A percentile compares a stretch with the other conserved stretches of the same genome.
Evolutionary conservation across 2,329 filamentous ascomycete species (phyloP).

Genomic region (Ascochyta pisi): DNA sequence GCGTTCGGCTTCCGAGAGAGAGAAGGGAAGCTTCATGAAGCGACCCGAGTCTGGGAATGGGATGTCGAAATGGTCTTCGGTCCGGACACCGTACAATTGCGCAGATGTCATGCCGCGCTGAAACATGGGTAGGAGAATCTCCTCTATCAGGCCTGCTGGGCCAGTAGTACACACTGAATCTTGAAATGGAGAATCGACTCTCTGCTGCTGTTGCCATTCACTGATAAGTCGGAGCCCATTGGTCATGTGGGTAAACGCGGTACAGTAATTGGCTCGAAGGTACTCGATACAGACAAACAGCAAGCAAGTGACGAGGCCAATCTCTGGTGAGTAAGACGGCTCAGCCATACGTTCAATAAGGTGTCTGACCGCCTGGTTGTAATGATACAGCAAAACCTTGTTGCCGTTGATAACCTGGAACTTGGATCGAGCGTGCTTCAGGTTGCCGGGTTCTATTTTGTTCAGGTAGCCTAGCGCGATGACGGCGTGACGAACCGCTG

Average conservation of each 20-base stretch:
- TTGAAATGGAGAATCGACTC: neutral
- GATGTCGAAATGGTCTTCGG: conserved; percentile 19
- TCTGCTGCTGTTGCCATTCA: conserved; percentile 16
- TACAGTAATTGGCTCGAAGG: conserved; percentile 51
- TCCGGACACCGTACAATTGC: conserved; percentile 24
- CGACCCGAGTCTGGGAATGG: conserved; percentile 1
- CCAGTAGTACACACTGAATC: neutral
- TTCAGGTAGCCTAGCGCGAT: conserved; percentile 52
- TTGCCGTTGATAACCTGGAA: conserved; percentile 7
- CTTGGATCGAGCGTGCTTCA: conserved; percentile 27
- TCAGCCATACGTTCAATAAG: conserved; percentile 44
- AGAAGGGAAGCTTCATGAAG: conserved; percentile 4
- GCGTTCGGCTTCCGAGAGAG: conserved; percentile 25
- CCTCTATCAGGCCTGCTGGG: conserved; percentile 16
- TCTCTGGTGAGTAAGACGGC: conserved; percentile 40
- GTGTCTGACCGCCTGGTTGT: conserved; percentile 51
- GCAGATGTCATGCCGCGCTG: conserved; percentile 26
- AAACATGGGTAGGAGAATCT: conserved; percentile 32
- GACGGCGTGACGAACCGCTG: conserved; percentile 53
- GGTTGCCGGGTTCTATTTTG: conserved; percentile 28
- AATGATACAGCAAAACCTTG: conserved; percentile 48
- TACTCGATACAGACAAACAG: conserved; percentile 55
- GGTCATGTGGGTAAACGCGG: conserved; percentile 53
- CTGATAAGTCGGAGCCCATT: conserved; percentile 51
- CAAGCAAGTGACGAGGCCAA: conserved; percentile 53